These are phyloP conservation scores for Arabidopsis hybrid DNA, from an alignment of 441 rosid species.

Conservation along the genomic window DNA sequence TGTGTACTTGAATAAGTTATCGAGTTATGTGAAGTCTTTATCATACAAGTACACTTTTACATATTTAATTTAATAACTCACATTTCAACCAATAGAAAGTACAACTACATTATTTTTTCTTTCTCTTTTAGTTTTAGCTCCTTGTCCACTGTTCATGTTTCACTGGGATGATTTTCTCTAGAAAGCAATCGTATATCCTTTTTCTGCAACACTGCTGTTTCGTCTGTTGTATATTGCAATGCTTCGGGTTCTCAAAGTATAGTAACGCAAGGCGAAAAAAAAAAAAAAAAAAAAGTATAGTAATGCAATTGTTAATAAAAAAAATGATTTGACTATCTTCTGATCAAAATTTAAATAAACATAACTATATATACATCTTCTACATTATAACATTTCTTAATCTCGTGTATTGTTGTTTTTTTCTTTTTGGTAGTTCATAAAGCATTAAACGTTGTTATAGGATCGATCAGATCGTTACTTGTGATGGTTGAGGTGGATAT, in stretches of 20 bases:
- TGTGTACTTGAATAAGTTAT: slow-evolving; percentile 20
- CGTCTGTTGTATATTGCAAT: not conserved
- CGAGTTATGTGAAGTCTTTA: slow-evolving; percentile 21
- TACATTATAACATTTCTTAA: too few species aligned
- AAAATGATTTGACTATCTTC: too few species aligned
- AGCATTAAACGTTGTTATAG: not conserved
- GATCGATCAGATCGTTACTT: slow-evolving; percentile 13
- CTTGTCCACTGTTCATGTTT: not conserved
- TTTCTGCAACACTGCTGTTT: not conserved
- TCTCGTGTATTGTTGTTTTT: too few species aligned
- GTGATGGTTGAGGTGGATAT: slow-evolving; percentile 23
- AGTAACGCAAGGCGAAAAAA: too few species aligned
- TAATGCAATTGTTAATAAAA: too few species aligned
- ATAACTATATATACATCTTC: too few species aligned
- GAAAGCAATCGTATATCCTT: too few species aligned
- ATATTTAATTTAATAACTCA: slow-evolving; percentile 10
- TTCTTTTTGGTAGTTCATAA: not conserved
- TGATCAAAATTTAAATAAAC: too few species aligned
- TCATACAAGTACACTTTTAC: slow-evolving; percentile 25
- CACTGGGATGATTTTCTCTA: not conserved
- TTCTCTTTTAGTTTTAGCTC: too few species aligned
- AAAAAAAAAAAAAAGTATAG: too few species aligned
- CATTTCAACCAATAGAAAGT: not conserved
- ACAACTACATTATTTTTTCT: too few species aligned
- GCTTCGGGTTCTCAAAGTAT: not conserved